Conservation (phyloP, 352 stramenopile genomes). For the Globisporangium echinulatum region DNA sequence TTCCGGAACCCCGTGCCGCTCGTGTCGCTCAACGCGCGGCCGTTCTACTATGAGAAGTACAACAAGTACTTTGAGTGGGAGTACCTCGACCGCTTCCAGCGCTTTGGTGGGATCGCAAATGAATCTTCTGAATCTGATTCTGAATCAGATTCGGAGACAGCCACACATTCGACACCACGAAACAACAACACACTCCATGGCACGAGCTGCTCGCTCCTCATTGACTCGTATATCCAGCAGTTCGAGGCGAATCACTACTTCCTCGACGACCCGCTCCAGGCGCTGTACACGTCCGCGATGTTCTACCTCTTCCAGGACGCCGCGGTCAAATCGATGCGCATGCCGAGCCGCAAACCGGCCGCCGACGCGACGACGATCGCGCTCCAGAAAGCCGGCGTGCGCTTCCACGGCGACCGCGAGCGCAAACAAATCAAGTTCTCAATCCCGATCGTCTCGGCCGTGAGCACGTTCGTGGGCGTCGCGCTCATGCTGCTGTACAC, state of each 20-base stretch:
- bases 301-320: conserved; percentile 10
- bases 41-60: conserved; percentile 13
- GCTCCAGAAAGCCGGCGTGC: conserved; percentile 6
- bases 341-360: background rate
- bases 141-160: background rate
- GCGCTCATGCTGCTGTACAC: conserved; percentile 23
- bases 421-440: conserved; percentile 44
- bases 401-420: conserved; percentile 29
- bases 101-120: conserved; percentile 4
- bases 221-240: conserved; percentile 14
- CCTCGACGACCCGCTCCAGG: too few relatives aligned
- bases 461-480: conserved; percentile 37
- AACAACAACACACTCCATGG: conserved; percentile 15
- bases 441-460: conserved; percentile 25
- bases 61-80: conserved; percentile 22
- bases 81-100: conserved; percentile 16
- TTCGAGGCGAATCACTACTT: too few relatives aligned
- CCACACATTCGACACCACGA: background rate
- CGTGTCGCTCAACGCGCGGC: conserved; percentile 14
- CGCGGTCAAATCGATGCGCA: conserved; percentile 21
- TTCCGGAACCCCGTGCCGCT: conserved; percentile 18
- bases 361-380: background rate
- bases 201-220: conserved; percentile 27
- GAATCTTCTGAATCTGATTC: too few relatives aligned
- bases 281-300: too few relatives aligned